A percentile compares a stretch with the other conserved stretches of the same genome.
Evolutionary conservation across 73 alveolate genomes (phyloP).

Genomic region (Tetrahymena elliotti): DNA sequence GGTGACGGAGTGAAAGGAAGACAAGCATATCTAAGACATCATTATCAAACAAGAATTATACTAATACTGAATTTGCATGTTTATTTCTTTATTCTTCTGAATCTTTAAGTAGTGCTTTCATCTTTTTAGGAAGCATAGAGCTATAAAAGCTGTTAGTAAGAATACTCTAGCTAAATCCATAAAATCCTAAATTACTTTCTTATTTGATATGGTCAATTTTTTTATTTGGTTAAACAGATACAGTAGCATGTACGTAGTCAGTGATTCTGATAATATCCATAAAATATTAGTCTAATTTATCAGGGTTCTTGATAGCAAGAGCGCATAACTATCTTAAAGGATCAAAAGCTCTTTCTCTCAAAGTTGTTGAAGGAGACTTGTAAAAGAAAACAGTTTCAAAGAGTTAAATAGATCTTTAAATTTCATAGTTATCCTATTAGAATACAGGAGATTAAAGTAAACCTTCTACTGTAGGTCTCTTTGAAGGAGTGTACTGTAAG

Average conservation of each 20-base stretch:
- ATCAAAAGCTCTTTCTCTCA: not conserved
- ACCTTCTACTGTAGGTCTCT: not conserved
- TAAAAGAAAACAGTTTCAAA: not conserved
- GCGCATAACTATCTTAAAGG: not conserved
- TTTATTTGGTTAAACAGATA: not conserved
- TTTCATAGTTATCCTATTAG: not conserved
- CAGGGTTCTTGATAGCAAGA: not conserved
- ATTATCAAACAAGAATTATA: not conserved
- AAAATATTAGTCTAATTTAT: not conserved
- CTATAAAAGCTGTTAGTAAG: not conserved
- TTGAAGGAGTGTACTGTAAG: not conserved
- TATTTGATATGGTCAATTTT: not conserved
- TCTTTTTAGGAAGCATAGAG: not conserved
- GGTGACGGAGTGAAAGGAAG: not conserved
- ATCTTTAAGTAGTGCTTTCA: not conserved
- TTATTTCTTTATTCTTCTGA: not conserved
- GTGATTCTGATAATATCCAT: not conserved
- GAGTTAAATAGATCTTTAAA: not conserved
- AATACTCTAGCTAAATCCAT: not conserved
- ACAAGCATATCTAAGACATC: not conserved
- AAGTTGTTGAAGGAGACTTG: not conserved
- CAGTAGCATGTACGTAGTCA: not conserved
- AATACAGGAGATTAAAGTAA: not conserved
- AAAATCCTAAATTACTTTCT: not conserved
- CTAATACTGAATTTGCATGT: not conserved